Evolutionary conservation across 2,329 filamentous ascomycete genomes (phyloP), one percentile per base, ranked within the genome.

Genomic region (Epichloe amarillans): DNA sequence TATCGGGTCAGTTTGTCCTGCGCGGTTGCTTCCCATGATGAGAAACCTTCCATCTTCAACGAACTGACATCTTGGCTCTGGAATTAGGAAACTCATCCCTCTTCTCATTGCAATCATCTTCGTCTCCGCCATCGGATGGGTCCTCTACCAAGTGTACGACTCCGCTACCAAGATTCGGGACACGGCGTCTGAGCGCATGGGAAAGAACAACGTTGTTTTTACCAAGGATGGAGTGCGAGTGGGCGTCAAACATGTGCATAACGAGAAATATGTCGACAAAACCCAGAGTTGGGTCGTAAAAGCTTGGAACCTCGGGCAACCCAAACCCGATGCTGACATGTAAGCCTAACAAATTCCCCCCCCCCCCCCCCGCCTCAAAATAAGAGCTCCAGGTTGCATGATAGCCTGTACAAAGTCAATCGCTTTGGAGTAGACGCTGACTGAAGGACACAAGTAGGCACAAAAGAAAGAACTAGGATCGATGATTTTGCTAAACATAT

Each of bases 141-240:
- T 90, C 52, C 76, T 78, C 54, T 88, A 88, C 66, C 82, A 86
- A 54, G 75, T 89, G 64, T 89, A 85, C 67, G 66, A 84, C 50
- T 81, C 80, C 66, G 73, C 78, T 50, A 74, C 72, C 67, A 76
- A 85, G 64, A 82, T 90, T 59, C 76, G 79, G 54, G 72, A 79
- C 53, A 74, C 77, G 52, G 83, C 84, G 45, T 77, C 76, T 46
- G 74, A 83, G 66, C 80, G 80, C 61, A 85, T 89, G 78, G 80
- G 83, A 64, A 80, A 80, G 69, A 86, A 84, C 70, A 84, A 89
- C 63, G 77, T 90, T 51, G 72, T 80, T 40, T 85, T 88, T 66
- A 83, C 82, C 39, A 87, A 86, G 64, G 85, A 88, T 51, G 86
- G 86, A 50, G 69, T 86, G 54, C 77, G 79, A 53, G 83, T 90